Base-by-base conservation (phyloP, 2,329 filamentous ascomycete genomes). In the Coniochaeta pulveracea region DNA sequence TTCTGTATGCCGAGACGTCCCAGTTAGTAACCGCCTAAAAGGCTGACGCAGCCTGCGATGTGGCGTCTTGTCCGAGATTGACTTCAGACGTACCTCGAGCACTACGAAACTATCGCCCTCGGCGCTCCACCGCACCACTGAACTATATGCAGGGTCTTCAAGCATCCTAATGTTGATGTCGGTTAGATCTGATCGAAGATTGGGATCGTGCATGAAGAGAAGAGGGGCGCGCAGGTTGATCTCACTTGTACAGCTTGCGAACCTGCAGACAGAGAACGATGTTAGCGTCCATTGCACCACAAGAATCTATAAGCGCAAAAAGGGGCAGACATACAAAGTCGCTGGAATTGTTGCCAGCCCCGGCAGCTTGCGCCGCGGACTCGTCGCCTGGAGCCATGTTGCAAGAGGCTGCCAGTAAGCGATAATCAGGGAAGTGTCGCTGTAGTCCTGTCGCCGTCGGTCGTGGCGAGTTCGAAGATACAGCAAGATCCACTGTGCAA, bases 181-280 rank as follows among this genome's bases (percentile, higher is more conserved):
- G 3, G 10, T 18, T 11, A 23, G 18, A 32, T 31, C 43, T 48
- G 35, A 44, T 40, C 33, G 26, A 24, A 35, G 42, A 26, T n/a
- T n/a, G 34, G 30, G 31, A 37, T 27, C 27, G 34, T 29, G 29
- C 27, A 38, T 33, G 31, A 30, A 39, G 34, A 26, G 30, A 26
- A 15, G 26, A 35, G 21, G 25, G 15, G 19, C 33, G 19, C 30
- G 43, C 12, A 11, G 15, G 24, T 19, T 34, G 38, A 37, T 42
- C 71, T 61, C 78, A 96, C 89, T 94, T 93, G 72, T 95, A 96
- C 44, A 96, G 68, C 64, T 96, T 96, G 67, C 89, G 86, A 63
- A 96, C 88, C 88, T 95, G 47, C 25, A 23, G 17, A 16, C 19
- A n/a, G n/a, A n/a, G n/a, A n/a, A n/a, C n/a, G 10, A 37, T 19